These are phyloP conservation scores for Puccinellia tenuiflora DNA, from an alignment of 176 grass and related monocot genomes.

Conservation along the genomic window DNA sequence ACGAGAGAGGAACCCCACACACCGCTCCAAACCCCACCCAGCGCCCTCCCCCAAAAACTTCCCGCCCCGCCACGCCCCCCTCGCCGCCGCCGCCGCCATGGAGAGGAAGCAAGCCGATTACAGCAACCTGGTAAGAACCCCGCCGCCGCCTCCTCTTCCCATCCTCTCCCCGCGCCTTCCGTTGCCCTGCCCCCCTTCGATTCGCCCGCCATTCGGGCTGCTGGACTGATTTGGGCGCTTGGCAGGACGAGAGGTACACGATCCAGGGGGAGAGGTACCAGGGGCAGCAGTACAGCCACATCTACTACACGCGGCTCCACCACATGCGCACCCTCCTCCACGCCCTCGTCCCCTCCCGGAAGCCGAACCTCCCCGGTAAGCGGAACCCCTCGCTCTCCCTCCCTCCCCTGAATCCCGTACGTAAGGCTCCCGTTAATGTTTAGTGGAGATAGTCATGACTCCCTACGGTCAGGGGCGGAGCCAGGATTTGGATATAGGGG, in stretches of 20 bases:
- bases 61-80: slow-evolving; percentile 5
- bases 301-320: slow-evolving; percentile 93
- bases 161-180: neutral
- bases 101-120: slow-evolving; percentile 85
- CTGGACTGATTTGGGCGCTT: neutral
- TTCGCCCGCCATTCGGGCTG: neutral
- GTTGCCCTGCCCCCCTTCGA: neutral
- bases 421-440: too few species aligned
- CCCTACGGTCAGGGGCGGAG: too few species aligned
- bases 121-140: slow-evolving; percentile 50
- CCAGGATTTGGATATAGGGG: too few species aligned
- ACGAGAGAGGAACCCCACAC: neutral
- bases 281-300: slow-evolving; percentile 95
- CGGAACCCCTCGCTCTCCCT: neutral
- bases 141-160: neutral
- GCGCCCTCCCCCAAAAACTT: neutral
- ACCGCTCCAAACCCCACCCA: neutral
- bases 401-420: too few species aligned
- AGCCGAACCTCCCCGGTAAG: slow-evolving; percentile 63
- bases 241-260: slow-evolving; percentile 78
- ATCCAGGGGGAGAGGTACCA: slow-evolving; percentile 88
- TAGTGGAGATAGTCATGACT: too few species aligned
- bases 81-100: slow-evolving; percentile 34
- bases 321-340: slow-evolving; percentile 69
- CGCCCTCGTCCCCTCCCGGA: slow-evolving; percentile 67